Conservation (phyloP, 257 asterid species). For the Cynanchum wilfordii region DNA sequence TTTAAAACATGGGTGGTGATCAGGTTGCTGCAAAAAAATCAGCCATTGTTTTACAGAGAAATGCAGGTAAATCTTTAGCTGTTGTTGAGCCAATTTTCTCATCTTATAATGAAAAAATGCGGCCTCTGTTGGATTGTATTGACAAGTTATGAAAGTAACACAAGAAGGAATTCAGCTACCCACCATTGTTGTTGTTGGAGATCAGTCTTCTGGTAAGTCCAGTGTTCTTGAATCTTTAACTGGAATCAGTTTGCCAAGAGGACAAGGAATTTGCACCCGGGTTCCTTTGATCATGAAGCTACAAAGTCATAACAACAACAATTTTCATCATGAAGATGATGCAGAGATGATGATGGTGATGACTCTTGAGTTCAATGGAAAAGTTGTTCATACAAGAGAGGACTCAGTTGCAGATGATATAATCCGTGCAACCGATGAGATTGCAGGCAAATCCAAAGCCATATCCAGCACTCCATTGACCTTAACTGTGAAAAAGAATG, state of each 20-base stretch:
- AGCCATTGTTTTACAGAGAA: no score
- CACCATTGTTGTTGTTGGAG: conserved; percentile 20
- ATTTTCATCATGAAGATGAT: not conserved
- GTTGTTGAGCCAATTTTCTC: not conserved
- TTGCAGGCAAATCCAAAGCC: conserved; percentile 11
- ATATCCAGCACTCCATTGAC: conserved; percentile 11
- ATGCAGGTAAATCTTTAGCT: no score
- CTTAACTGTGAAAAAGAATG: conserved; percentile 7
- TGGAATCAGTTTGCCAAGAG: conserved; percentile 22
- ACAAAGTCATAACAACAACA: not conserved
- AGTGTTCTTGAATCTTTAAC: conserved; percentile 20
- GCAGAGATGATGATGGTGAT: no score
- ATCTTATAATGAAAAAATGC: no score
- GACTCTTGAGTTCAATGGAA: not conserved
- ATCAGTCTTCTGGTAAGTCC: conserved; percentile 18
- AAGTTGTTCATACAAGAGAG: not conserved
- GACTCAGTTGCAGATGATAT: conserved; percentile 5
- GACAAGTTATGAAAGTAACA: conserved; percentile 16
- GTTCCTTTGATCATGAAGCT: conserved; percentile 24
- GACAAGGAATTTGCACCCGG: conserved; percentile 20
- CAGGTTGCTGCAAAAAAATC: no score
- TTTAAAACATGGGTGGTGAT: no score
- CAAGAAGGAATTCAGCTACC: conserved; percentile 25
- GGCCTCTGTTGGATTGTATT: conserved; percentile 13
- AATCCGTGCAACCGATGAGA: conserved; percentile 10